Percentiles rank a stretch among this genome's conserved stretches.
phyloP scores from a whole-genome alignment of 306 rosid genomes.

The Albizia julibrissin region DNA sequence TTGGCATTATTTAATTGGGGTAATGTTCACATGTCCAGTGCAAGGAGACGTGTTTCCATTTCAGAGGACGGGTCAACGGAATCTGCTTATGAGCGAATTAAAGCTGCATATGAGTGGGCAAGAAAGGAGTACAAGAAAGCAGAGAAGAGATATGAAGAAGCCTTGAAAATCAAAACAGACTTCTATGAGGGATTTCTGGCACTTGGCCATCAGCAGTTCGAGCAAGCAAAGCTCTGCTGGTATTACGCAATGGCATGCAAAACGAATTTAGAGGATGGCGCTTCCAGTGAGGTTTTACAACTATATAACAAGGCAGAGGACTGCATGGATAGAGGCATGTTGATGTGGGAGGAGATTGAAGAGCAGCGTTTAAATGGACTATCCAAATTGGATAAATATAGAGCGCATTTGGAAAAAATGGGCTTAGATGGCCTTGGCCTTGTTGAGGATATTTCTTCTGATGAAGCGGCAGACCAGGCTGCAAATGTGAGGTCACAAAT shows the following conservation, averaged over 20 bases:
- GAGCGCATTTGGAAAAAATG: slow-evolving; percentile 57
- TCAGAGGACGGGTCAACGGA: slow-evolving; percentile 66
- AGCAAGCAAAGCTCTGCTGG: slow-evolving; percentile 88
- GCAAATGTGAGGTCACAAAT: slow-evolving; percentile 70
- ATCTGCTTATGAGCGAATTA: slow-evolving; percentile 51
- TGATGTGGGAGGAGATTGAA: slow-evolving; percentile 80
- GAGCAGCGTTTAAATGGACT: slow-evolving; percentile 77
- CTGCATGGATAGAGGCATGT: slow-evolving; percentile 78
- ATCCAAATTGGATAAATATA: slow-evolving; percentile 66
- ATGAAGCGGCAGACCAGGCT: slow-evolving; percentile 75
- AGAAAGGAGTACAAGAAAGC: slow-evolving; percentile 64
- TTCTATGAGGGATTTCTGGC: slow-evolving; percentile 88
- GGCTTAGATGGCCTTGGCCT: slow-evolving; percentile 55
- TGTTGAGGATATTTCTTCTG: slow-evolving; percentile 57
- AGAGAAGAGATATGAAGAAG: slow-evolving; percentile 70
- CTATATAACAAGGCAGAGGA: slow-evolving; percentile 89
- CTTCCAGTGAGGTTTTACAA: slow-evolving; percentile 68
- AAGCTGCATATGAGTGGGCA: slow-evolving; percentile 65
- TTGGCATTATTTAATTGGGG: slow-evolving; percentile 76
- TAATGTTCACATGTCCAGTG: slow-evolving; percentile 68
- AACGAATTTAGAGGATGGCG: slow-evolving; percentile 46
- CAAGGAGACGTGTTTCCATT: slow-evolving; percentile 56
- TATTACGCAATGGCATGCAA: slow-evolving; percentile 61
- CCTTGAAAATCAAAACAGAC: slow-evolving; percentile 73
- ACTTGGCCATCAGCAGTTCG: slow-evolving; percentile 85